Evolutionary conservation across 2,329 filamentous ascomycete genomes (phyloP).

Genomic region (Epichloe bromicola): DNA sequence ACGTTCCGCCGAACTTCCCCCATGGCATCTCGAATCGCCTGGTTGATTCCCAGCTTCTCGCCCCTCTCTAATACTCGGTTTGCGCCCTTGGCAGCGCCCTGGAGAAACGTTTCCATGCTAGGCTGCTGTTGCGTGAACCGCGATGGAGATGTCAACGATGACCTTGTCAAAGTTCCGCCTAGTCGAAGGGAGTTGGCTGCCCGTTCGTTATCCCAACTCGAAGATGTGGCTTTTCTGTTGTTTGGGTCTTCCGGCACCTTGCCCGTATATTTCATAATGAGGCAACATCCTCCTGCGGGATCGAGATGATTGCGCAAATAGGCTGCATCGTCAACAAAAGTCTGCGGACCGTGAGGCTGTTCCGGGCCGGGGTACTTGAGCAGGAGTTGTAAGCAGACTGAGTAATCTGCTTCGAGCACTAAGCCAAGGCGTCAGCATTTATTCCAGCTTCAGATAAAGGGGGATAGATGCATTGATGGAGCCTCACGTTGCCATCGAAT

Average conservation of each 20-base stretch:
- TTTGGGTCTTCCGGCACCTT: slow-evolving; percentile 28
- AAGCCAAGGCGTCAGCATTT: slow-evolving; percentile 12
- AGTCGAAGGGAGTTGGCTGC: slow-evolving; percentile 24
- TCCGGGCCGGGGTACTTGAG: slow-evolving; percentile 67
- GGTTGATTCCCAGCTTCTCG: slow-evolving; percentile 68
- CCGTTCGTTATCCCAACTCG: slow-evolving; percentile 23
- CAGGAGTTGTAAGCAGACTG: slow-evolving; percentile 66
- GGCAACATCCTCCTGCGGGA: slow-evolving; percentile 44
- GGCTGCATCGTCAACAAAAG: slow-evolving; percentile 75
- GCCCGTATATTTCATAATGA: slow-evolving; percentile 61
- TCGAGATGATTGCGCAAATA: slow-evolving; percentile 56
- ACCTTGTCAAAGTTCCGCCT: slow-evolving; percentile 27
- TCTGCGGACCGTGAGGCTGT: slow-evolving; percentile 52
- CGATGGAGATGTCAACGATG: slow-evolving; percentile 33
- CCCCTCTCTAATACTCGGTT: slow-evolving; percentile 60
- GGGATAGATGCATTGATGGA: not conserved
- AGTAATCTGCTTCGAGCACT: slow-evolving; percentile 84
- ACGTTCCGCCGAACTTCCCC: slow-evolving; percentile 72
- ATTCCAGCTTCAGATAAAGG: not conserved
- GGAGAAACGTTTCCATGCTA: slow-evolving; percentile 56
- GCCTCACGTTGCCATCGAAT: slow-evolving; percentile 76
- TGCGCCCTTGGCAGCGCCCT: slow-evolving; percentile 64
- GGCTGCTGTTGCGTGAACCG: slow-evolving; percentile 44
- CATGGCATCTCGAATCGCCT: slow-evolving; percentile 68
- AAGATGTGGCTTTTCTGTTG: slow-evolving; percentile 5